Evolutionary conservation across 176 grass and related monocot genomes (phyloP), one percentile per base, ranked within the genome.

Genomic region (Juncus inflexus): DNA sequence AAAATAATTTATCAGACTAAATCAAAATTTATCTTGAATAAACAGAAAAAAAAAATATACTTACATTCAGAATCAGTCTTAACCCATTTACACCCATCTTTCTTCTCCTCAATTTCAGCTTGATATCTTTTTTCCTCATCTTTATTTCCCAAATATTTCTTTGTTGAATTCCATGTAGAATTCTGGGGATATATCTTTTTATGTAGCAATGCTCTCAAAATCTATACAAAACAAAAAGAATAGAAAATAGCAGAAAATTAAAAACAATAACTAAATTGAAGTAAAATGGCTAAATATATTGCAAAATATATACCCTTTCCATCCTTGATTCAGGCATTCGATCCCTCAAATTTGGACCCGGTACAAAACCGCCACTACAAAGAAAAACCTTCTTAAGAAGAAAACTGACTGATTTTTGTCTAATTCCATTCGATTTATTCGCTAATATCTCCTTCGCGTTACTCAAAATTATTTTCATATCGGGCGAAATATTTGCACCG

Each of bases 51-150:
- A 54, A 36, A 9, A 47, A 38, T 52, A 16, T 55, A 81, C 86
- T 84, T 86, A 90, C 86, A 90, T 13, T 90, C 78, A 58, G 90
- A 95, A 90, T 96, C 91, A 42, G 91, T 90, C 78, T 52, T 88
- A 73, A 96, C 86, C 87, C 91, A 96, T 55, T 79, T 90, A 16
- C 73, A 66, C 6, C 28, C 13, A 40, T 87, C 62, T 8, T 42
- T 58, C 10, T 37, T n/a, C 3, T 42, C 56, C 1, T 41, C 39
- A 2, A 43, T 9, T 38, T 70, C 15, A 6, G 40, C 37, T 63
- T 81, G 57, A 35, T 16, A 10, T n/a, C 10, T 58, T 50, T 37
- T 76, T 58, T 73, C 64, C 7, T 28, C 37, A 2, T 61, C 66
- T 58, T 50, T 62, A 52, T 78, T 40, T 62, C 64, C 43, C 68